Evolutionary conservation across 208 protist genomes (phyloP), one percentile per base, ranked within the genome.

Genomic region (Angomonas ambiguus): DNA sequence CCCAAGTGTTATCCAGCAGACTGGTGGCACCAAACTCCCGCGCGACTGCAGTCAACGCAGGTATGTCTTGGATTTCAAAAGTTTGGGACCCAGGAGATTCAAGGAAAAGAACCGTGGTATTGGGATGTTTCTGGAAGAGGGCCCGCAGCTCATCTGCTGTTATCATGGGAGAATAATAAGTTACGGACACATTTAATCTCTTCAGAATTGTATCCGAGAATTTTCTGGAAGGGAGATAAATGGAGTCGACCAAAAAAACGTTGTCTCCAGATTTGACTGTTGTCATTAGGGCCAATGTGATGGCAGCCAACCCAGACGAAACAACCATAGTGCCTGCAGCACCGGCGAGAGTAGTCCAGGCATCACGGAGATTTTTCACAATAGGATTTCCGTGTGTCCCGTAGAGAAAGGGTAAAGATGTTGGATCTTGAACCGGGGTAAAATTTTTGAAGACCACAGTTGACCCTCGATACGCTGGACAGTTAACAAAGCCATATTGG

Each of bases 391-490:
- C 62, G 41, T 45, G 28, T 3, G 68, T 68, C 27, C 64, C 68
- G 51, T 71, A 79, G 42, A 66, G 64, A 56, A 64, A 79, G 0
- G 27, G 31, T 1, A 51, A 49, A 2, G 33, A 35, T 8, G 30
- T 31, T 45, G 38, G 38, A 45, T 65, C n/a, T 31, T 67, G 25
- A 30, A 69, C 63, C 13, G 67, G 60, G n/a, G 71, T 61, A n/a
- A 74, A 35, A 8, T 59, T 71, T 27, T 65, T 65, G 53, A 66
- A 67, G 33, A 74, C 49, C n/a, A 51, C 65, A 13, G 74, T 74
- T 34, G 74, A 79, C 60, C 64, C 68, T n/a, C 74, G 64, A 24
- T 73, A 74, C 34, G 71, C 62, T 13, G 64, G 64, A 27, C 60
- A 30, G 48, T 74, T 74, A 38, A 79, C 34, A 53, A 74, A 74